Evolutionary conservation across 2,329 filamentous ascomycete genomes (phyloP).

Genomic region (Arthrobotrys iridis): DNA sequence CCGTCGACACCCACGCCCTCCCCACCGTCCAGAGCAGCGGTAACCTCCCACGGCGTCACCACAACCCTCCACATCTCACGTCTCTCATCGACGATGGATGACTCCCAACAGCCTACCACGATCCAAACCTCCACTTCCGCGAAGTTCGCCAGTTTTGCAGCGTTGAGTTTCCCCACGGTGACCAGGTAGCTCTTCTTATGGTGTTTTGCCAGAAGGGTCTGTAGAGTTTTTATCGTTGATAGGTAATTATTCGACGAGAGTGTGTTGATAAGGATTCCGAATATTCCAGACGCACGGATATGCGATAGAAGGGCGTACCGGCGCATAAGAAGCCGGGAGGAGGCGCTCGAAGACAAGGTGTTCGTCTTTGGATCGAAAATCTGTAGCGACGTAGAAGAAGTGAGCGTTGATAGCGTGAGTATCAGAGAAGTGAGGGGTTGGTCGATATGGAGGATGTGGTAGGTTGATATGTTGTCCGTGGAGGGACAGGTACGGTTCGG

Average conservation of each 20-base stretch:
- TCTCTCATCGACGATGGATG: constrained; percentile 83
- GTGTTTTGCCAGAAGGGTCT: constrained; percentile 75
- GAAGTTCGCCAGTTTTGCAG: constrained; percentile 96
- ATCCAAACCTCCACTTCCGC: constrained; percentile 96
- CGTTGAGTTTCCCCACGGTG: constrained; percentile 95
- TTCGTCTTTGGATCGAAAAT: constrained; percentile 66
- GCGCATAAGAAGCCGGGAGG: constrained; percentile 72
- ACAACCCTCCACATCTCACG: constrained; percentile 88
- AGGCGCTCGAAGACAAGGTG: constrained; percentile 61
- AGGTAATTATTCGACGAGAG: constrained; percentile 92
- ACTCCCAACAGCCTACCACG: constrained; percentile 98
- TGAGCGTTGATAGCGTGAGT: constrained; percentile 83
- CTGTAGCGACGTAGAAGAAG: constrained; percentile 61
- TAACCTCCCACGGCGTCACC: constrained; percentile 93
- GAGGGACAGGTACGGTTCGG: constrained; percentile 80
- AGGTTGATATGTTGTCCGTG: constrained; percentile 21
- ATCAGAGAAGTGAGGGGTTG: constrained; percentile 83
- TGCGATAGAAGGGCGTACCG: constrained; percentile 87
- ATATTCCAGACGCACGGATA: constrained; percentile 81
- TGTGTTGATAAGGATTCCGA: constrained; percentile 96
- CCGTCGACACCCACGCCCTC: constrained; percentile 84
- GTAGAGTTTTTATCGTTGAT: constrained; percentile 77
- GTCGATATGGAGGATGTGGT: constrained; percentile 80
- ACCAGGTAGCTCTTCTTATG: constrained; percentile 97
- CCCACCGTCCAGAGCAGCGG: constrained; percentile 76